Conservation (phyloP, 345 rosid species). For the Euphorbia pulcherrima region DNA sequence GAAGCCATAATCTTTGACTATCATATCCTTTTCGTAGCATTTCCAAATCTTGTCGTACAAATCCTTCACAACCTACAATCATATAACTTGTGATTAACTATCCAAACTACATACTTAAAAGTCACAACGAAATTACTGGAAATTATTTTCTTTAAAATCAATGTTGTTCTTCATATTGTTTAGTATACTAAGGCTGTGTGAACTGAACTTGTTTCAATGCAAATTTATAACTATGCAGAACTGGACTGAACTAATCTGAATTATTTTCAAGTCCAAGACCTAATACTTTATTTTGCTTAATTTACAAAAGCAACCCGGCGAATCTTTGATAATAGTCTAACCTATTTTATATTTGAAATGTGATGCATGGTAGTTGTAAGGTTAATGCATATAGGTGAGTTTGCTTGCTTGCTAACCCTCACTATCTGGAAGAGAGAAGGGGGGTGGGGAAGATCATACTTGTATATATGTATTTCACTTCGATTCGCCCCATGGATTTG, state of each 20-base stretch:
- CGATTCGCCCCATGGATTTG: too few species aligned
- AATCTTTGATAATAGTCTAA: background rate
- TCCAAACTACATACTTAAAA: slow-evolving; percentile 5
- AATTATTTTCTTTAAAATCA: background rate
- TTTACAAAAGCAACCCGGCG: background rate
- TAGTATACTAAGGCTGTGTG: background rate
- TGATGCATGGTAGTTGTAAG: background rate
- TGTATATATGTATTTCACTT: too few species aligned
- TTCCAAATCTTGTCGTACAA: background rate
- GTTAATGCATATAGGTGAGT: background rate
- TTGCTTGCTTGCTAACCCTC: background rate
- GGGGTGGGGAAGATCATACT: background rate
- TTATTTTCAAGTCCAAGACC: too few species aligned
- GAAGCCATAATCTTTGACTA: background rate
- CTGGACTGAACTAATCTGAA: too few species aligned
- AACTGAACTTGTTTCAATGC: too few species aligned
- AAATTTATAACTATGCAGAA: too few species aligned
- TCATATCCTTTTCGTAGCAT: background rate
- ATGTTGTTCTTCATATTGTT: background rate
- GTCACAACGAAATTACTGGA: background rate
- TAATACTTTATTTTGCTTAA: too few species aligned
- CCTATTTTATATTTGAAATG: background rate
- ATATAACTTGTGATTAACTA: background rate
- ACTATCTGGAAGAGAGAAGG: background rate
- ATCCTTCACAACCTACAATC: background rate